Base-by-base conservation (phyloP, 176 grass and related monocot genomes). In the Chloris gayana region DNA sequence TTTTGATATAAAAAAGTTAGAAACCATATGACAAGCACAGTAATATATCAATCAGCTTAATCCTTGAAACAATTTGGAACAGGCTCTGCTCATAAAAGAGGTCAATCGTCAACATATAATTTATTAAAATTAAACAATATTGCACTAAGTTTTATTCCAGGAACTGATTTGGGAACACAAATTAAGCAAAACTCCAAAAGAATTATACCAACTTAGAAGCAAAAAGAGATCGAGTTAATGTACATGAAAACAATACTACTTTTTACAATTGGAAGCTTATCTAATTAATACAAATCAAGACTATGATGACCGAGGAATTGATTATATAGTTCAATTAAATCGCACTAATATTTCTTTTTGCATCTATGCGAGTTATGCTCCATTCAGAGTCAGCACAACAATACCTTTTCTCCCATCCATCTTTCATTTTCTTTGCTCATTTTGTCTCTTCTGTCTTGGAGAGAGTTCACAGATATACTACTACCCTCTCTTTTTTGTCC, bases 181-280 rank as follows among this genome's bases (percentile, higher is more conserved):
- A 31, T 31, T 39, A 76, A 82, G 26, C 35, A 80, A 67, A 24
- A 24, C 24, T 29, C 25, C 58, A 17, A 74, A 88, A 77, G 11
- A 68, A 62, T 21, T 66, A 69, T 45, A n/a, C n/a, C 29, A 71
- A 18, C 58, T 77, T 68, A 66, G n/a, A 73, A 81, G 71, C 15
- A 6, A 39, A 79, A 67, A 69, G 61, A 77, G 64, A 34, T n/a
- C n/a, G 33, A 44, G 34, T 82, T 86, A 85, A 89, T 89, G 86
- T 91, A 91, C 86, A 94, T 71, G 73, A 78, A 84, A 86, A 81
- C 79, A 79, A 61, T 37, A 91, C 69, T 79, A 75, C 66, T 84
- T 84, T 91, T 94, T 91, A 93, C 75, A 84, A 89, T 75, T 78
- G 83, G 79, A 83, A 76, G 83, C 80, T 87, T 91, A 88, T 85